Percentiles rank a stretch among this genome's conserved stretches.
phyloP scores from a whole-genome alignment of 441 rosid species.

The Corymbia citriodora region DNA sequence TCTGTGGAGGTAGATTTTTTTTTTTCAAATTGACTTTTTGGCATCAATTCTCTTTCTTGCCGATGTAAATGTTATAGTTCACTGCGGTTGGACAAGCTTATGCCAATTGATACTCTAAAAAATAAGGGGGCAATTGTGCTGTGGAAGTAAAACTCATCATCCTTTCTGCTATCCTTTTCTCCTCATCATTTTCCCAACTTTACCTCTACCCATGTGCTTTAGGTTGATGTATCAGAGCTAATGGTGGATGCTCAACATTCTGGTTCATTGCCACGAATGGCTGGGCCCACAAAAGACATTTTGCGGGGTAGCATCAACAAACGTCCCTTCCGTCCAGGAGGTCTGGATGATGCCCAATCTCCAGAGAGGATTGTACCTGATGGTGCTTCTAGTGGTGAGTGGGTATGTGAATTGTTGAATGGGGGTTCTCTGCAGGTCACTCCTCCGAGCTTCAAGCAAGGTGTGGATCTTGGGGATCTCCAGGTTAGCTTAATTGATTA shows the following conservation, averaged over 20 bases:
- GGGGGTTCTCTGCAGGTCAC: conserved; percentile 68
- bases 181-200: conserved; percentile 12
- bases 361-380: conserved; percentile 62
- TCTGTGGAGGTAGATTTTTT: conserved; percentile 58
- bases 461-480: conserved; percentile 80
- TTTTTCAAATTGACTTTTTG: not conserved
- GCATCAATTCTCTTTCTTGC: conserved; percentile 13
- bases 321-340: conserved; percentile 98
- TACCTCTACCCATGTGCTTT: conserved; percentile 30
- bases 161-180: not conserved
- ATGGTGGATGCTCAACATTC: conserved; percentile 58
- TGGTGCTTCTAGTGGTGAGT: conserved; percentile 75
- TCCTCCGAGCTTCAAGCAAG: conserved; percentile 86
- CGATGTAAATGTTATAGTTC: not conserved
- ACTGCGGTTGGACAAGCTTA: not conserved
- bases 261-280: conserved; percentile 54
- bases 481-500: conserved; percentile 37
- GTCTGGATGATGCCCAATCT: conserved; percentile 68
- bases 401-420: conserved; percentile 70
- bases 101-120: not conserved
- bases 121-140: not conserved
- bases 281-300: conserved; percentile 75
- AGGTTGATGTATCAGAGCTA: conserved; percentile 88
- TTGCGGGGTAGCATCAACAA: conserved; percentile 86
- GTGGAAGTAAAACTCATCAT: not conserved